Evolutionary conservation across 306 rosid genomes (phyloP), one percentile per base, ranked within the genome.

Genomic region (Mimosa pudica): DNA sequence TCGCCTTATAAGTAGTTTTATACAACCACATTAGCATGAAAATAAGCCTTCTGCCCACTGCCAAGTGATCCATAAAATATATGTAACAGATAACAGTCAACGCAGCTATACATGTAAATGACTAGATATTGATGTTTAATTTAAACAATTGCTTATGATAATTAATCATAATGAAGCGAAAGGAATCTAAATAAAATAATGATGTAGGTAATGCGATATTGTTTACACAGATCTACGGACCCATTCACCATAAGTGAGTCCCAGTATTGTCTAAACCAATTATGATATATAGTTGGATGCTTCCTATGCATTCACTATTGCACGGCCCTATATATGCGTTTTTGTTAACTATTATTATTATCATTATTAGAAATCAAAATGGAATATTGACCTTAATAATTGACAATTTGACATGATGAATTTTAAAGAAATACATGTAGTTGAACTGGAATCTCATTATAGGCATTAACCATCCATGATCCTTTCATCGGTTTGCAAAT

Each of bases 241-340:
- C 87, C 85, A 74, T 77, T 80, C 75, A 9, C 76, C 88, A 80
- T 75, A 33, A 75, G 79, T 64, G 36, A 35, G 58, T 35, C 48
- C 71, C 71, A 80, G 75, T 72, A 30, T 70, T 80, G 85, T 87
- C 84, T 46, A 72, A 44, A 52, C 49, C 85, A 80, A 84, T 83
- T 78, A 87, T 83, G 79, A 57, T 64, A 55, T 80, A 71, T 75
- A 48, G 79, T 71, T 74, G 82, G 80, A 66, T 70, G 78, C 81
- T 69, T 76, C 84, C 69, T 12, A 11, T 12, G n/a, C 82, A 57
- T 30, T 47, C 73, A 10, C 69, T 76, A 49, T 77, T 79, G 41
- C 41, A 10, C 10, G 11, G 32, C 63, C 52, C 52, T 47, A 47
- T 47, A 12, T 47, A 47, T 47, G 11, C 52, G 14, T 10, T 10